Percentiles rank a stretch among this genome's conserved stretches.
Evolutionary conservation across 768 basidiomycete genomes (phyloP).

Genomic region (Mycena capillaripes): DNA sequence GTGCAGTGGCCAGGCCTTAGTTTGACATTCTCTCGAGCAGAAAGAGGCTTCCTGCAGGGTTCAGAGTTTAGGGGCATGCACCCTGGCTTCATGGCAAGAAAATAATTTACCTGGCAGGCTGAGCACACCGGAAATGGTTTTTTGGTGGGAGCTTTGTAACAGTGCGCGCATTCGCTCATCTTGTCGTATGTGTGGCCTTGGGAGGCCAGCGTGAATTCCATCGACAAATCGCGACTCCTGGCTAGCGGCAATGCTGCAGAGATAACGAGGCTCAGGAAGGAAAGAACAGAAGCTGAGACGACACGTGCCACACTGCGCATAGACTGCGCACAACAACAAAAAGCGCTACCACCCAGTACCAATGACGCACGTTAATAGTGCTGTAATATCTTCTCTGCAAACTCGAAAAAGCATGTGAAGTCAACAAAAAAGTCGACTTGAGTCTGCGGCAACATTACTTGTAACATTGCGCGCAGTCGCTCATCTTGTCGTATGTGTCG

Average conservation of each 20-base stretch:
- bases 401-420: no score
- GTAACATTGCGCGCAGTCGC: conserved; percentile 15
- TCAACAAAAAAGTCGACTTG: no score
- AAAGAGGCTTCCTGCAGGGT: conserved; percentile 21
- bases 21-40: conserved; percentile 31
- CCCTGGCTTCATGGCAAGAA: neutral
- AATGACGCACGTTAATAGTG: no score
- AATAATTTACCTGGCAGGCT: conserved; percentile 15
- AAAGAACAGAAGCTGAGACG: neutral
- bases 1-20: conserved; percentile 25
- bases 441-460: no score
- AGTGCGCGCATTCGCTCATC: conserved; percentile 18
- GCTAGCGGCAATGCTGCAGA: neutral
- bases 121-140: conserved; percentile 21
- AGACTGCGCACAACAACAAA: neutral
- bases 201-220: conserved; percentile 26
- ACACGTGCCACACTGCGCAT: no score
- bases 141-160: conserved; percentile 3
- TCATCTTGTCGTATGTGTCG: conserved; percentile 28
- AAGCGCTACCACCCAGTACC: no score
- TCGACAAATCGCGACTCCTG: conserved; percentile 14
- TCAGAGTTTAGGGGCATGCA: no score
- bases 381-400: no score
- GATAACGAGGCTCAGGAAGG: neutral
- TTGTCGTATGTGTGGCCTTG: conserved; percentile 25